A percentile compares a stretch with the other conserved stretches of the same genome.
These are phyloP conservation scores for Cladophialophora bantiana DNA, from an alignment of 2,329 filamentous ascomycete species.

Conservation along the genomic window DNA sequence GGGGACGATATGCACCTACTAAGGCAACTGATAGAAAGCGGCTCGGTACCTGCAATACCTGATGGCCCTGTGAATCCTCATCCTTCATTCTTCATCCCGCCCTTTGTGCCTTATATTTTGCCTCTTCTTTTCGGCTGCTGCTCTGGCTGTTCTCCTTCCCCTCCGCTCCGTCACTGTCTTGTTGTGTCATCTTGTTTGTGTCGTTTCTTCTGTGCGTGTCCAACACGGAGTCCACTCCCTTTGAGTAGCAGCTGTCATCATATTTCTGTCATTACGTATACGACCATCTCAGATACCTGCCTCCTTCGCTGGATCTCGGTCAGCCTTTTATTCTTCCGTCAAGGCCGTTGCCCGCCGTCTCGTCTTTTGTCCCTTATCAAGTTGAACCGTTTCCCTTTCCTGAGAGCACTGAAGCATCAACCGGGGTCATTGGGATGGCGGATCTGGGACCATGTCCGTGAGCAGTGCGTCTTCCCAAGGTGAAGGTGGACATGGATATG, in stretches of 20 bases:
- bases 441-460: slow-evolving; percentile 28
- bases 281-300: not conserved
- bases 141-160: not conserved
- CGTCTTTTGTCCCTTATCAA: not conserved
- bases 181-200: not conserved
- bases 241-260: no score
- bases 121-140: not conserved
- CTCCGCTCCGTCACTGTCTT: not conserved
- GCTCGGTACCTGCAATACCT: no score
- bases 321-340: slow-evolving; percentile 19
- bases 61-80: no score
- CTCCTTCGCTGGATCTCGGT: slow-evolving; percentile 1
- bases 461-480: slow-evolving; percentile 1
- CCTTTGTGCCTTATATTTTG: not conserved
- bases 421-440: slow-evolving; percentile 21
- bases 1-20: not conserved
- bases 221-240: not conserved
- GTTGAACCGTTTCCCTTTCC: not conserved
- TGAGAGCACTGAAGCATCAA: not conserved
- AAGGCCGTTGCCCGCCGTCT: not conserved
- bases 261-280: slow-evolving; percentile 8
- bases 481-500: not conserved
- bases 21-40: no score
- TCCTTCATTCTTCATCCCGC: not conserved
- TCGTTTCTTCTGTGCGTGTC: not conserved